Conservation (phyloP, 2,329 filamentous ascomycete genomes). For the Blastomyces emzantsi region DNA sequence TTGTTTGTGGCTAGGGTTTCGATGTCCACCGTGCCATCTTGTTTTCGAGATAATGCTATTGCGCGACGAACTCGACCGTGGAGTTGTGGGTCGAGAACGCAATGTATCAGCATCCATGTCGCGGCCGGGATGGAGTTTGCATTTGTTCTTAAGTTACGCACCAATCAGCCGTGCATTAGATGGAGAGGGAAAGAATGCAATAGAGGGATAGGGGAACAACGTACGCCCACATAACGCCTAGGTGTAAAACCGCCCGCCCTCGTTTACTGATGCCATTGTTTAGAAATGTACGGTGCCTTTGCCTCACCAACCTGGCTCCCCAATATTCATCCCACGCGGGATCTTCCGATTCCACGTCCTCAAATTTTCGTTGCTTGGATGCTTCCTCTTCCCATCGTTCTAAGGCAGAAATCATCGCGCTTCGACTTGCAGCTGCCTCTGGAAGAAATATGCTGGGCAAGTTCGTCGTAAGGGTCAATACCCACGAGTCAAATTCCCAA, state of each 20-base stretch:
- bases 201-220: not conserved
- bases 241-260: slow-evolving; percentile 10
- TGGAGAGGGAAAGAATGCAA: not conserved
- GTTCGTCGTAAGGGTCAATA: slow-evolving; percentile 12
- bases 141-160: slow-evolving; percentile 9
- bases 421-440: slow-evolving; percentile 14
- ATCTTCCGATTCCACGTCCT: slow-evolving; percentile 27
- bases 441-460: slow-evolving; percentile 16
- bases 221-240: slow-evolving; percentile 13
- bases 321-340: slow-evolving; percentile 19
- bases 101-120: slow-evolving; percentile 13
- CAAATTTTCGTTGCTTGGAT: slow-evolving; percentile 16
- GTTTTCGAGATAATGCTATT: slow-evolving; percentile 6
- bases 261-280: slow-evolving; percentile 11
- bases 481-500: slow-evolving; percentile 19
- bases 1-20: slow-evolving; percentile 8
- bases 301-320: slow-evolving; percentile 12
- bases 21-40: slow-evolving; percentile 12
- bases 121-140: slow-evolving; percentile 11
- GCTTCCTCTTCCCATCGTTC: slow-evolving; percentile 17
- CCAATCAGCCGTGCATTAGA: not conserved
- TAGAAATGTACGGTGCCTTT: slow-evolving; percentile 4
- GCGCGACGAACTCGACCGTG: slow-evolving; percentile 3
- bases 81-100: slow-evolving; percentile 8
- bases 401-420: slow-evolving; percentile 11